These are phyloP conservation scores for Fusarium brachygibbosum DNA, from an alignment of 2,329 filamentous ascomycete genomes.

Conservation along the genomic window DNA sequence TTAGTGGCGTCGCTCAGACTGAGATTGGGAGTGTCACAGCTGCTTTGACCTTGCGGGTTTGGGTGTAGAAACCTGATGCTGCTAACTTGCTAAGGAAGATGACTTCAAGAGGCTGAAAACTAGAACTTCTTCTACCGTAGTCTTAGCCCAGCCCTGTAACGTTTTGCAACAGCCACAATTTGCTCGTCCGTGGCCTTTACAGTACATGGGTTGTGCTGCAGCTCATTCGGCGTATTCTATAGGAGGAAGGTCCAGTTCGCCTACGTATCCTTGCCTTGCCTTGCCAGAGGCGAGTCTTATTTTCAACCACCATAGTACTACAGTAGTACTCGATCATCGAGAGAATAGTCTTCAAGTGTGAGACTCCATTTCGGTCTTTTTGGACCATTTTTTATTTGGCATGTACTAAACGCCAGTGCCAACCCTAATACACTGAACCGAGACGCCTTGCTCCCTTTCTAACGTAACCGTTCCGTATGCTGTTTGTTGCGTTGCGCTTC, in stretches of 20 bases:
- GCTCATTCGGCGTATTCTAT: conserved; percentile 16
- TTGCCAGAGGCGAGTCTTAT: background rate
- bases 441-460: conserved; percentile 37
- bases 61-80: conserved; percentile 2
- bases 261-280: background rate
- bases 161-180: conserved; percentile 19
- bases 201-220: background rate
- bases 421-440: conserved; percentile 29
- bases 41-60: conserved; percentile 16
- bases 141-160: conserved; percentile 28
- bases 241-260: conserved; percentile 11
- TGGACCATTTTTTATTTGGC: conserved; percentile 9
- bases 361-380: conserved; percentile 11
- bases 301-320: background rate
- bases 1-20: conserved; percentile 22
- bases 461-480: conserved; percentile 36
- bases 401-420: conserved; percentile 9
- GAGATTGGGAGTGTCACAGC: background rate
- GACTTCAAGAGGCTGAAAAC: conserved; percentile 21
- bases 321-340: background rate
- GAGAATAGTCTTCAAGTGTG: background rate
- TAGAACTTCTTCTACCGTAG: conserved; percentile 16
- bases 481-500: conserved; percentile 25
- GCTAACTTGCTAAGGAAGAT: conserved; percentile 10
- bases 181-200: background rate